Evolutionary conservation across 2,329 filamentous ascomycete species (phyloP), one percentile per base, ranked within the genome.

Genomic region (Sclerotinia trifoliorum): DNA sequence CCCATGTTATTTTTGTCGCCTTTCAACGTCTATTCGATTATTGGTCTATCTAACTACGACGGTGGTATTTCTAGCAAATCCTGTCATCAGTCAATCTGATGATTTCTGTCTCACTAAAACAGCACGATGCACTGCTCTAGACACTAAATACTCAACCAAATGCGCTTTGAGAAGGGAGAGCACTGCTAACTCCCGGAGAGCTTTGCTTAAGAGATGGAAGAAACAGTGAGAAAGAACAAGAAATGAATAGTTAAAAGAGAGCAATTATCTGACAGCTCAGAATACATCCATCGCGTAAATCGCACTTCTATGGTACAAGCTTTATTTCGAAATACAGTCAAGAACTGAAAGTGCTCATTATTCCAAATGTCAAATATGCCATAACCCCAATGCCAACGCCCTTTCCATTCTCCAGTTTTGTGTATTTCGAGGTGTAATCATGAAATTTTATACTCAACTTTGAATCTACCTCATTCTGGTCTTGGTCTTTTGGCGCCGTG

Each of bases 401-500:
- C 65, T 51, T 54, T 48, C 49, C 48, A 11, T 55, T 52, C 21
- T 56, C 64, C 44, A 60, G 60, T 49, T 32, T 49, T 19, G n/a
- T 39, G 21, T 49, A 15, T 42, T 35, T 52, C 29, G 32, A 51
- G 58, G 26, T 35, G 52, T 5, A 55, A 35, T 55, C 52, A 55
- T 35, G 52, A 6, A 21, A 32, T 10, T n/a, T n/a, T 21, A 13
- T 35, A 19, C 52, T 55, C 29, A 35, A 17, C 42, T 19, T 56
- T 54, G 32, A 49, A 57, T 55, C 57, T 32, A 39, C 32, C 48
- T 72, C 73, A 78, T 63, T 94, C 92, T 70, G 91, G 90, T 71
- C 92, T 86, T 72, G 90, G 89, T 73, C 92, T 84, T 81, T 95
- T 95, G 4, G 89, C 88, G 42, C 91, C 91, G 73, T 94, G 92